phyloP scores from a whole-genome alignment of 1,284 basidiomycete genomes.

The Trametes pubescens region DNA sequence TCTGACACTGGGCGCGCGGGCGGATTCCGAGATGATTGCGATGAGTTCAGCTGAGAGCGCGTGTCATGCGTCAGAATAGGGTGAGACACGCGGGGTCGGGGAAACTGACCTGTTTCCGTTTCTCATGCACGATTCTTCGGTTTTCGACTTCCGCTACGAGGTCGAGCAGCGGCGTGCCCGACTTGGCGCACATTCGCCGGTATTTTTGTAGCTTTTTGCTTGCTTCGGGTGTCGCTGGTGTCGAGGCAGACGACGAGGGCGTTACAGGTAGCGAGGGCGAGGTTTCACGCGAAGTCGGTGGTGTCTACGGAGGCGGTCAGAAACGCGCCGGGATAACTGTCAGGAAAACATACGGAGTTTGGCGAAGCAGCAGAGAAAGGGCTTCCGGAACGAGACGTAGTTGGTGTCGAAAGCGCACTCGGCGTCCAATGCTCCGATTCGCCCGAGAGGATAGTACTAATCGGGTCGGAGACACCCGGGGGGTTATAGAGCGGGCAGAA shows the following conservation, averaged over 20 bases:
- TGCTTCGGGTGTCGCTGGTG: constrained; percentile 3
- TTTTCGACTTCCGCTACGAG: constrained; percentile 26
- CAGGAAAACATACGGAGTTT: constrained; percentile 20
- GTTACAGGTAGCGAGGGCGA: constrained; percentile 13
- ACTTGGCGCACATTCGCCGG: constrained; percentile 24
- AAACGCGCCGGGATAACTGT: no score
- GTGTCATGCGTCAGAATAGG: neutral
- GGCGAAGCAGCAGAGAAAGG: constrained; percentile 6
- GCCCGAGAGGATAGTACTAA: constrained; percentile 14
- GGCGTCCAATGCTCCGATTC: constrained; percentile 12
- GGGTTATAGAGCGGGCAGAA: constrained; percentile 32
- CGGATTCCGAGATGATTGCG: constrained; percentile 28
- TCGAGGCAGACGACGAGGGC: constrained; percentile 4
- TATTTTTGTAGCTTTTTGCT: constrained; percentile 21
- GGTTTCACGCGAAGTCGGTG: constrained; percentile 15
- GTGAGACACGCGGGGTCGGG: neutral
- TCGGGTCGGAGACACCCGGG: constrained; percentile 26
- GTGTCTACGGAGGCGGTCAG: constrained; percentile 1
- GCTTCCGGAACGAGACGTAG: constrained; percentile 6
- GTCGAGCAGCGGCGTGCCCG: constrained; percentile 27
- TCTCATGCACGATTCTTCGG: constrained; percentile 23
- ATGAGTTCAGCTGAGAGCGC: constrained; percentile 17
- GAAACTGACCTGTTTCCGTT: constrained; percentile 22
- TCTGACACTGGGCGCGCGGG: constrained; percentile 16
- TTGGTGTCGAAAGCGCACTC: constrained; percentile 1